Conservation (phyloP, 306 rosid genomes). For the Inga laurina region DNA sequence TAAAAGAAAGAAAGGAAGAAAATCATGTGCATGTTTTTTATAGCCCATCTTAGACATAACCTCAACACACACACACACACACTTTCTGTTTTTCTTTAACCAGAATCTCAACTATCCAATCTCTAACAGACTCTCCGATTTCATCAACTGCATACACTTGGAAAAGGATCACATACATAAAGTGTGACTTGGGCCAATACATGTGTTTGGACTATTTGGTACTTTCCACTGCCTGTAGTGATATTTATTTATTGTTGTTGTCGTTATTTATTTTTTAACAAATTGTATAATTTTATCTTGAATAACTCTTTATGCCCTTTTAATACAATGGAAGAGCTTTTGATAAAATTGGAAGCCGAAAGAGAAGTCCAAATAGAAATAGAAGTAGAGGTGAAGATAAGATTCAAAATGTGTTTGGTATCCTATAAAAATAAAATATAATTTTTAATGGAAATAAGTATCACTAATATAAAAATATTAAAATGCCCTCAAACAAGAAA, state of each 20-base stretch:
- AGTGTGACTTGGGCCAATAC: not conserved
- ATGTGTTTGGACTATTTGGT: not conserved
- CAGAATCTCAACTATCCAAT: not conserved
- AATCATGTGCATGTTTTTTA: not conserved
- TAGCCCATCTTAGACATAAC: not conserved
- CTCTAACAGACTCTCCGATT: not conserved
- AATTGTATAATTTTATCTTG: not conserved
- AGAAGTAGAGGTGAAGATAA: no score
- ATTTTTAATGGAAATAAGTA: no score
- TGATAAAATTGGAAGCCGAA: no score
- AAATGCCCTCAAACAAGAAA: no score
- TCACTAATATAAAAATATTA: no score
- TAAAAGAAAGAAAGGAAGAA: not conserved
- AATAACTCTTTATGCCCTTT: no score
- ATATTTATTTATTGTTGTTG: no score
- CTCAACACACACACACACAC: not conserved
- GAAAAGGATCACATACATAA: not conserved
- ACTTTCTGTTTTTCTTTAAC: not conserved
- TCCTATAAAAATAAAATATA: no score
- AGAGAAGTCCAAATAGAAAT: no score
- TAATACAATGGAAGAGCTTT: no score
- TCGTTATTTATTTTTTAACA: not conserved
- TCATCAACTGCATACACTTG: no score
- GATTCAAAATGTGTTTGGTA: no score
- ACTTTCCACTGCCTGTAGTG: not conserved